Conservation (phyloP, 768 basidiomycete species). For the Infundibulicybe gibba region DNA sequence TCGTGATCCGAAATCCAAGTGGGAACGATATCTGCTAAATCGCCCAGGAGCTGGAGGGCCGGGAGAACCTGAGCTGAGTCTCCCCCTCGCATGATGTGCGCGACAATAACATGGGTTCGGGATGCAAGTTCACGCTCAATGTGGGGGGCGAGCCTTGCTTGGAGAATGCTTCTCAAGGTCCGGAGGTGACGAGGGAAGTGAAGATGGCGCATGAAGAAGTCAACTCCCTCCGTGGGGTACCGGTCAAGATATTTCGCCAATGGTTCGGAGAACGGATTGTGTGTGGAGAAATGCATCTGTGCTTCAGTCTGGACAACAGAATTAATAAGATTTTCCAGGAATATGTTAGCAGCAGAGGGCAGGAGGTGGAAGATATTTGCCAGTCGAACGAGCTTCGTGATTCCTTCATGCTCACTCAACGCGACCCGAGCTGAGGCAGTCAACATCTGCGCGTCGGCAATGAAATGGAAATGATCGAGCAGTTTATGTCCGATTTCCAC, state of each 20-base stretch:
- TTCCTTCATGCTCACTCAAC: constrained; percentile 82
- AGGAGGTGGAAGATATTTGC: constrained; percentile 97
- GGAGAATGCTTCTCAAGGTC: constrained; percentile 80
- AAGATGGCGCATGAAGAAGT: constrained; percentile 82
- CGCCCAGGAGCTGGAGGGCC: constrained; percentile 72
- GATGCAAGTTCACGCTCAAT: constrained; percentile 66
- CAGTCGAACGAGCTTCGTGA: constrained; percentile 90
- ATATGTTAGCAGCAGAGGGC: constrained; percentile 89
- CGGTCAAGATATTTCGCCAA: constrained; percentile 89
- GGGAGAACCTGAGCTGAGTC: constrained; percentile 56
- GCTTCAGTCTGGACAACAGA: constrained; percentile 90
- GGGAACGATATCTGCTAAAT: constrained; percentile 64
- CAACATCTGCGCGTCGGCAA: constrained; percentile 87
- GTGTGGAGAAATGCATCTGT: constrained; percentile 84
- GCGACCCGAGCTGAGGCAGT: constrained; percentile 76
- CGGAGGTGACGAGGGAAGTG: constrained; percentile 74
- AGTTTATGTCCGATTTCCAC: constrained; percentile 98
- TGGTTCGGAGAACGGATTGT: constrained; percentile 91
- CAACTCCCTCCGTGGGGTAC: constrained; percentile 81
- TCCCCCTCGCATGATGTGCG: constrained; percentile 44
- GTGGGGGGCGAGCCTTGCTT: constrained; percentile 74
- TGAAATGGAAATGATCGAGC: constrained; percentile 90
- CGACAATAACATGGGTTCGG: constrained; percentile 50
- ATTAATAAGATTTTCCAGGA: constrained; percentile 84
- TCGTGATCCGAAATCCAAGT: constrained; percentile 69